Evolutionary conservation across 768 basidiomycete genomes (phyloP).

Genomic region (Austroboletus festivus): DNA sequence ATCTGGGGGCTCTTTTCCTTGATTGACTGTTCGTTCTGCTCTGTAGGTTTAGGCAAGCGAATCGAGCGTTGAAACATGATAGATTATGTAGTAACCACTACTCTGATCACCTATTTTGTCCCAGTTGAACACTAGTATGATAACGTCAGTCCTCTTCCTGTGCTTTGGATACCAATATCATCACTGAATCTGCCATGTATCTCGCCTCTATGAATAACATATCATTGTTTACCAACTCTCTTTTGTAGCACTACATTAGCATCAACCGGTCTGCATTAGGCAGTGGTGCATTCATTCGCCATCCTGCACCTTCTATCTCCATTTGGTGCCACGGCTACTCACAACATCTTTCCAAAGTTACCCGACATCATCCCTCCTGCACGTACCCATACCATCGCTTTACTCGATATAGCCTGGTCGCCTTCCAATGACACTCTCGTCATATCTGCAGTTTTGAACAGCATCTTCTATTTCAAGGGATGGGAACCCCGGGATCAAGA

Average conservation of each 20-base stretch:
- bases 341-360: slow-evolving; percentile 67
- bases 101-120: too few relatives aligned
- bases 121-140: slow-evolving; percentile 75
- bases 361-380: slow-evolving; percentile 93
- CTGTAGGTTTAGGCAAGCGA: too few relatives aligned
- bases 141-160: slow-evolving; percentile 81
- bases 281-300: slow-evolving; percentile 94
- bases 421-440: slow-evolving; percentile 90
- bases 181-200: slow-evolving; percentile 82
- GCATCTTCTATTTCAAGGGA: slow-evolving; percentile 68
- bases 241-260: slow-evolving; percentile 73
- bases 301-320: slow-evolving; percentile 84
- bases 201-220: background rate
- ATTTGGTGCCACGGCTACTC: slow-evolving; percentile 49
- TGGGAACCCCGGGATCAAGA: slow-evolving; percentile 85
- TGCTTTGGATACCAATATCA: slow-evolving; percentile 95
- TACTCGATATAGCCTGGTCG: slow-evolving; percentile 96
- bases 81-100: too few relatives aligned
- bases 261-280: slow-evolving; percentile 94
- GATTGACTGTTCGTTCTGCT: too few relatives aligned
- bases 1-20: too few relatives aligned
- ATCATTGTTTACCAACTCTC: background rate
- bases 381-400: slow-evolving; percentile 77
- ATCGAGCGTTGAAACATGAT: too few relatives aligned
- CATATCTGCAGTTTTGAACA: slow-evolving; percentile 73